Evolutionary conservation across 2,329 filamentous ascomycete species (phyloP).

Genomic region (Huntiella omanensis): DNA sequence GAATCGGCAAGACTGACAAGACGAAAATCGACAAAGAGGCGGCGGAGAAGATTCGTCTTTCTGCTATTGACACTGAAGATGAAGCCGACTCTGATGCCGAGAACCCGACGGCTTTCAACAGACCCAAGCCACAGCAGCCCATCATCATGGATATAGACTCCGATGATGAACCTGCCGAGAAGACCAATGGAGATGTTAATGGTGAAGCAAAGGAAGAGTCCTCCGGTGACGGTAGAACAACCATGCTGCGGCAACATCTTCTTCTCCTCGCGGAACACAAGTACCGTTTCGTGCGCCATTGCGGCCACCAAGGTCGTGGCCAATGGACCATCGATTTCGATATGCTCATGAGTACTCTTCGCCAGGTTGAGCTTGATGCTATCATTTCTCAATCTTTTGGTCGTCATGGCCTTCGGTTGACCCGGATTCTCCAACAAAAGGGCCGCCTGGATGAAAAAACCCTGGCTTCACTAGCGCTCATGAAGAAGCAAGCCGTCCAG

Average conservation of each 20-base stretch:
- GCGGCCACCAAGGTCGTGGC: conserved; percentile 41
- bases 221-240: conserved; percentile 21
- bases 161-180: conserved; percentile 14
- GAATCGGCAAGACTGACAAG: conserved; percentile 35
- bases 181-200: conserved; percentile 12
- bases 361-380: conserved; percentile 62
- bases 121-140: not conserved
- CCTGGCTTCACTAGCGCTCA: conserved; percentile 59
- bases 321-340: conserved; percentile 75
- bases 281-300: conserved; percentile 48
- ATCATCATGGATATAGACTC: conserved; percentile 11
- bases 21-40: conserved; percentile 27
- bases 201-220: conserved; percentile 23
- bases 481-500: conserved; percentile 72
- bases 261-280: conserved; percentile 51
- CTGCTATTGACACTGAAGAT: conserved; percentile 19
- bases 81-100: conserved; percentile 17
- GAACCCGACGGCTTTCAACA: not conserved
- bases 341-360: conserved; percentile 49
- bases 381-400: conserved; percentile 65
- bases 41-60: conserved; percentile 26
- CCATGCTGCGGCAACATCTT: conserved; percentile 41
- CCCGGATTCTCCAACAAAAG: conserved; percentile 66
- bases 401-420: conserved; percentile 57
- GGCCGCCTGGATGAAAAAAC: conserved; percentile 93